A percentile compares a stretch with the other conserved stretches of the same genome.
These are phyloP conservation scores for Leucocoprinus leucothites DNA, from an alignment of 768 basidiomycete genomes.

Conservation along the genomic window DNA sequence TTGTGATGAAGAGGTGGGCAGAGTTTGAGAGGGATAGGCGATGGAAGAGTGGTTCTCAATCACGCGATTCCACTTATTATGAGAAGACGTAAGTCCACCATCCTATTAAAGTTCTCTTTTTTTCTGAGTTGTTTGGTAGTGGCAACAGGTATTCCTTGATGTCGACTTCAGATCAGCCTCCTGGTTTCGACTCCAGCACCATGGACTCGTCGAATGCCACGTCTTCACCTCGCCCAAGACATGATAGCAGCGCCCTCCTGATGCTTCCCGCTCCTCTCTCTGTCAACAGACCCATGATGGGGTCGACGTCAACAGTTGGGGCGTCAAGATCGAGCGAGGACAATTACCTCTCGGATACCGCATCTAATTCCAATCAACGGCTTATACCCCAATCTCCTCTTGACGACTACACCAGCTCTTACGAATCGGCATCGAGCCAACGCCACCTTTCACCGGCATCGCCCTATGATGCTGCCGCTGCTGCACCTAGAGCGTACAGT, in stretches of 20 bases:
- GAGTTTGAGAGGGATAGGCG: slow-evolving; percentile 96
- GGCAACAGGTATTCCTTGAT: slow-evolving; percentile 69
- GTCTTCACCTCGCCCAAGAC: slow-evolving; percentile 46
- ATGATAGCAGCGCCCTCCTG: slow-evolving; percentile 68
- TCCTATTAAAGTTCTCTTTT: not conserved
- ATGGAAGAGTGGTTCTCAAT: slow-evolving; percentile 86
- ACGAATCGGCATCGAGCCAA: slow-evolving; percentile 30
- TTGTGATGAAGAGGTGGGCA: slow-evolving; percentile 99
- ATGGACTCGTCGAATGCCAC: slow-evolving; percentile 51
- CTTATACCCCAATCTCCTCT: slow-evolving; percentile 35
- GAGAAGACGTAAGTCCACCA: slow-evolving; percentile 63
- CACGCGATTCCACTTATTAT: slow-evolving; percentile 71
- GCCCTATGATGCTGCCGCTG: slow-evolving; percentile 21
- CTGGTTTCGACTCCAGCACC: slow-evolving; percentile 56
- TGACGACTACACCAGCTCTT: slow-evolving; percentile 34
- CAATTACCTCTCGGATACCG: slow-evolving; percentile 38
- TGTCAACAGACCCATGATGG: slow-evolving; percentile 49
- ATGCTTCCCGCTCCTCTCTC: slow-evolving; percentile 76
- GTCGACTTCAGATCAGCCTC: slow-evolving; percentile 71
- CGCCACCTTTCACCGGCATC: slow-evolving; percentile 28
- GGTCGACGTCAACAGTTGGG: slow-evolving; percentile 46
- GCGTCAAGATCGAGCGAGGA: slow-evolving; percentile 48
- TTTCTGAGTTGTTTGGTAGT: slow-evolving; percentile 14
- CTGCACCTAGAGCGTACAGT: slow-evolving; percentile 10
- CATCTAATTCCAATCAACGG: slow-evolving; percentile 38